Base-by-base conservation (phyloP, 116 monocot genomes). In the Dioscorea cayenensis region DNA sequence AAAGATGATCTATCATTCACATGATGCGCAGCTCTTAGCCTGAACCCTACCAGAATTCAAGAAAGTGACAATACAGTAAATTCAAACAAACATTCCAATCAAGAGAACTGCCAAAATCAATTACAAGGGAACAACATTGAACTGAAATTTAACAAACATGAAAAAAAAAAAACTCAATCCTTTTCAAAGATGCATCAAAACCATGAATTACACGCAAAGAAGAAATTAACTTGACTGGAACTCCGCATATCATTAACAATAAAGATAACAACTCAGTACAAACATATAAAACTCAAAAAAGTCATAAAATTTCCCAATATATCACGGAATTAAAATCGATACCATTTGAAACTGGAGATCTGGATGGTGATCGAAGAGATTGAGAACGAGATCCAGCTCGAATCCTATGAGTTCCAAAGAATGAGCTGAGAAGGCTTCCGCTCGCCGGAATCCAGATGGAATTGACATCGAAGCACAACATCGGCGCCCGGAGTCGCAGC, bases 1-100 rank as follows among this genome's bases (percentile, higher is more conserved):
- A 80, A 83, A 64, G 78, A 75, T 16, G n/a, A 16, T 55, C n/a
- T 19, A 19, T 55, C 5, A n/a, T 55, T 55, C 55, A 55, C n/a
- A 2, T 55, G 55, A 19, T 16, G 16, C n/a, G 19, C n/a, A 55
- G 55, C 14, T 55, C n/a, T 16, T n/a, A 18, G 55, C 55, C 16
- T 55, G 55, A 55, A 55, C 55, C 55, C 55, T 55, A 5, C 55
- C 14, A 55, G 14, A 55, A 55, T n/a, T 55, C 14, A 55, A 55
- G 17, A 55, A 55, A 55, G 17, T 14, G 5, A n/a, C 14, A 18
- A 55, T 18, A 14, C 5, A 16, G 17, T 55, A 55, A n/a, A 16
- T 3, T 55, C 55, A 18, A 55, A n/a, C n/a, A n/a, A 16, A 55
- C 55, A 19, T 55, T n/a, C 55, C n/a, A 55, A 18, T 16, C n/a